Evolutionary conservation across 2,329 filamentous ascomycete species (phyloP).

Genomic region (Neonectria magnoliae): DNA sequence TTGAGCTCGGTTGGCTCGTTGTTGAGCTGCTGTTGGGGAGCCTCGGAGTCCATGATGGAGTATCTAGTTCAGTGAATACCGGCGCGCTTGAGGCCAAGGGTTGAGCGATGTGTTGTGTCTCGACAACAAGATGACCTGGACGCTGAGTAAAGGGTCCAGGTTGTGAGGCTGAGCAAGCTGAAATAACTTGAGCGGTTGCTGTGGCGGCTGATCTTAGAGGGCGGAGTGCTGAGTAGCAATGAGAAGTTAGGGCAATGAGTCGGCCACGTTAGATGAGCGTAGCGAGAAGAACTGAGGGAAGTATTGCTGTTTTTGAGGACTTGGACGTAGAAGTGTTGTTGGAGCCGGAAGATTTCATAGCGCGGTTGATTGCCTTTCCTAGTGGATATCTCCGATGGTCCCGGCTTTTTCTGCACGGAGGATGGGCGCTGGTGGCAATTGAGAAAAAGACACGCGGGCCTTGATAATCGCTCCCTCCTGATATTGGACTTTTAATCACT

Average conservation of each 20-base stretch:
- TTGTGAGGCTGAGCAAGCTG: slow-evolving; percentile 15
- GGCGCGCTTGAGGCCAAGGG: not conserved
- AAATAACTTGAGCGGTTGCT: not conserved
- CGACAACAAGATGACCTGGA: not conserved
- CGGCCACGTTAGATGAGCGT: not conserved
- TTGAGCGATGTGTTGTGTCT: not conserved
- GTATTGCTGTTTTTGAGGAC: slow-evolving; percentile 11
- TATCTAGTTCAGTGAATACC: not conserved
- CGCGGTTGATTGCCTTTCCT: slow-evolving; percentile 29
- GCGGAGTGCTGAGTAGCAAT: slow-evolving; percentile 7
- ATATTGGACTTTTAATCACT: slow-evolving; percentile 23
- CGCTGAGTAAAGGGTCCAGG: slow-evolving; percentile 4
- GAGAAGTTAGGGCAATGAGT: not conserved
- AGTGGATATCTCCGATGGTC: slow-evolving; percentile 31
- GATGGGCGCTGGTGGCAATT: slow-evolving; percentile 19
- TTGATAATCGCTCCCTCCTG: not conserved
- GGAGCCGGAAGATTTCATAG: slow-evolving; percentile 40
- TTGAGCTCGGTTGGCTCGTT: slow-evolving; percentile 45
- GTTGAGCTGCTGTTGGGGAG: slow-evolving; percentile 40
- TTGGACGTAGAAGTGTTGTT: slow-evolving; percentile 27
- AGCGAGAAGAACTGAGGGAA: not conserved
- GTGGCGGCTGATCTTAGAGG: slow-evolving; percentile 4
- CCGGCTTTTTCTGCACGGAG: slow-evolving; percentile 26
- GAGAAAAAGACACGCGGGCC: slow-evolving; percentile 8
- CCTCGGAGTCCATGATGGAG: slow-evolving; percentile 37